Conservation (phyloP, 768 basidiomycete species). For the Russula compacta region DNA sequence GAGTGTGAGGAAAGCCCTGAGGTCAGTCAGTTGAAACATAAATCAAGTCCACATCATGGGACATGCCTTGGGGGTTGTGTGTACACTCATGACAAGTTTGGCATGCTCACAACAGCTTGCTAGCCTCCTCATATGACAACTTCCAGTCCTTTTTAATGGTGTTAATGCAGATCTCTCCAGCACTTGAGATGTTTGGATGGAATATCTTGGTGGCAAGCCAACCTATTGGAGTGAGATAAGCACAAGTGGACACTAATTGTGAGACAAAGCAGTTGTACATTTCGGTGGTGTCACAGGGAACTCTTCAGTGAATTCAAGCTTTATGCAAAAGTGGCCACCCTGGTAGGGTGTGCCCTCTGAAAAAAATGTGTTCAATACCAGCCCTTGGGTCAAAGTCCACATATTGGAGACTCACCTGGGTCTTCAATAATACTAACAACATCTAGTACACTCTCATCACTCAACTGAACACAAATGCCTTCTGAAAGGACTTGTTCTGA, state of each 20-base stretch:
- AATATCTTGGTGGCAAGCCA: slow-evolving; percentile 93
- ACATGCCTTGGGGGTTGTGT: slow-evolving; percentile 71
- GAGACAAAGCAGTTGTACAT: slow-evolving; percentile 45
- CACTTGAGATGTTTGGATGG: slow-evolving; percentile 87
- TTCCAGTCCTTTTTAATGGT: slow-evolving; percentile 98
- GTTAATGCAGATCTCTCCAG: slow-evolving; percentile 94
- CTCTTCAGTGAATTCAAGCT: slow-evolving; percentile 87
- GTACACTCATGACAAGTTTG: slow-evolving; percentile 84
- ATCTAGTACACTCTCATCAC: slow-evolving; percentile 83
- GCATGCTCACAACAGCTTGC: slow-evolving; percentile 81
- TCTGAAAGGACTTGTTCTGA: slow-evolving; percentile 80
- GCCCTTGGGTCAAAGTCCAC: neutral
- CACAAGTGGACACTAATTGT: neutral
- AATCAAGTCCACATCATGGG: neutral
- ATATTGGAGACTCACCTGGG: slow-evolving; percentile 54
- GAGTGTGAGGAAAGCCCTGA: neutral
- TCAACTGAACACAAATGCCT: slow-evolving; percentile 81
- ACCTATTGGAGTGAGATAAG: slow-evolving; percentile 37
- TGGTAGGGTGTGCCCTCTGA: slow-evolving; percentile 62
- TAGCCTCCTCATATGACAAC: slow-evolving; percentile 86
- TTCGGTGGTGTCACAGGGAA: slow-evolving; percentile 92
- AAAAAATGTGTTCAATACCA: slow-evolving; percentile 14
- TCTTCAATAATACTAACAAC: slow-evolving; percentile 87
- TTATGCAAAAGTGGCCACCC: slow-evolving; percentile 62
- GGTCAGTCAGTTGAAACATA: neutral